Evolutionary conservation across 1,284 basidiomycete genomes (phyloP), one percentile per base, ranked within the genome.

Genomic region (Prillingera fragicola): DNA sequence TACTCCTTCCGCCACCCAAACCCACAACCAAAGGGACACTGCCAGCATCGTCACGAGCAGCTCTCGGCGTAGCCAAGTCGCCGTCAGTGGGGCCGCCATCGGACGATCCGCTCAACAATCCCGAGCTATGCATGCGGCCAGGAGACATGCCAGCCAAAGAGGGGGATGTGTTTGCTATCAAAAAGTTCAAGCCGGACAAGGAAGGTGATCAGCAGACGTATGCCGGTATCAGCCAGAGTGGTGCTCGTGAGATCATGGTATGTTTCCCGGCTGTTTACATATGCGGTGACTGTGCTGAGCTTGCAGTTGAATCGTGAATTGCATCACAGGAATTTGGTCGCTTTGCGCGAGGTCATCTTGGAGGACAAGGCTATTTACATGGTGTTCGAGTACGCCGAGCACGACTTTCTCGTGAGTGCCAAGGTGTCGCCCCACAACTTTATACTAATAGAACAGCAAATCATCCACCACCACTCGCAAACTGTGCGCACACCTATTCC

Each of bases 111-210:
- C 48, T 67, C 5, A 56, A 56, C 40, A 64, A 69, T 46, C 67
- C 67, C n/a, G 67, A 69, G 38, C 38, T 60, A 34, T 67, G 63
- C 52, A 70, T 65, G 59, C 58, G 70, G 1, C 83, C 84, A 52
- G 76, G 80, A 25, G 84, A 75, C 38, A 48, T 65, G 22, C 63
- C 80, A 2, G 74, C 75, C 9, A 82, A 83, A 33, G 67, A 70
- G 36, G 80, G 76, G 1, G 76, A 74, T 45, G 77, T 94, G 37
- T 86, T 90, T 61, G 95, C 94, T 4, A 97, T 98, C 74, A 99
- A 99, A 75, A 99, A 98, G 71, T 98, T 98, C 77, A 99, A 99
- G 69, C 92, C 94, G 0, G 95, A 98, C 75, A 97, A 97, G 69
- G 91, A 95, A 72, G 90, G 90, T 25, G 91, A 95, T 63, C 82